A percentile compares a stretch with the other conserved stretches of the same genome.
These are phyloP conservation scores for Ambrosiella cleistominuta DNA, from an alignment of 2,329 filamentous ascomycete genomes.

Conservation along the genomic window DNA sequence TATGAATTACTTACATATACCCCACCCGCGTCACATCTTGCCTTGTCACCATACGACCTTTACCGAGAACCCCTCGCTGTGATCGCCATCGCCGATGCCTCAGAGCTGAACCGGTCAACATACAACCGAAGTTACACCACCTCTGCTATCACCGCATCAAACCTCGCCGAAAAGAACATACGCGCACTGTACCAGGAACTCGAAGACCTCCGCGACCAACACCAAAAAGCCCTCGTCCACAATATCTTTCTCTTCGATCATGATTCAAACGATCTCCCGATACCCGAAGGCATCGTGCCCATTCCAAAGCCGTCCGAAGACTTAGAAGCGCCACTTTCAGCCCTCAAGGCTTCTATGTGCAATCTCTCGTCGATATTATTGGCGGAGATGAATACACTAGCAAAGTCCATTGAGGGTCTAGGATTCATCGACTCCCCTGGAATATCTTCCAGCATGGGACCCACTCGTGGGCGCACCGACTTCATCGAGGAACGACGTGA, in stretches of 20 bases:
- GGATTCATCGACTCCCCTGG: constrained; percentile 64
- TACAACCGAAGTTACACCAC: constrained; percentile 28
- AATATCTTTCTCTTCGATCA: constrained; percentile 70
- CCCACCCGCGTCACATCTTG: constrained; percentile 61
- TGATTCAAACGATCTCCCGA: constrained; percentile 30
- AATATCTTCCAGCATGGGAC: constrained; percentile 23
- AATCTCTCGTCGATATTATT: constrained; percentile 58
- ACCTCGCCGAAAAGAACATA: constrained; percentile 35
- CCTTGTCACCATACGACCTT: constrained; percentile 75
- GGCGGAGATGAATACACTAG: constrained; percentile 57
- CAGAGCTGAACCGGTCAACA: constrained; percentile 40
- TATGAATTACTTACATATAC: constrained; percentile 74
- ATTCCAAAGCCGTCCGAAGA: constrained; percentile 50
- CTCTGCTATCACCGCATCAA: constrained; percentile 1
- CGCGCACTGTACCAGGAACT: constrained; percentile 48
- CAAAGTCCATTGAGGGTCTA: constrained; percentile 54
- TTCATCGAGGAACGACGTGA: constrained; percentile 29
- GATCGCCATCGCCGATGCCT: constrained; percentile 69
- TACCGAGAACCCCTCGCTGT: constrained; percentile 72
- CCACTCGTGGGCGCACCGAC: constrained; percentile 9
- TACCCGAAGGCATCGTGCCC: constrained; percentile 50
- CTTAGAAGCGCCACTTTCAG: constrained; percentile 24
- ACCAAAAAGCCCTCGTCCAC: constrained; percentile 60
- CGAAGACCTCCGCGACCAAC: constrained; percentile 51
- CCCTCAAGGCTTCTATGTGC: constrained; percentile 61